Evolutionary conservation across 352 stramenopile genomes (phyloP), one percentile per base, ranked within the genome.

Genomic region (Globisporangium radiosum): DNA sequence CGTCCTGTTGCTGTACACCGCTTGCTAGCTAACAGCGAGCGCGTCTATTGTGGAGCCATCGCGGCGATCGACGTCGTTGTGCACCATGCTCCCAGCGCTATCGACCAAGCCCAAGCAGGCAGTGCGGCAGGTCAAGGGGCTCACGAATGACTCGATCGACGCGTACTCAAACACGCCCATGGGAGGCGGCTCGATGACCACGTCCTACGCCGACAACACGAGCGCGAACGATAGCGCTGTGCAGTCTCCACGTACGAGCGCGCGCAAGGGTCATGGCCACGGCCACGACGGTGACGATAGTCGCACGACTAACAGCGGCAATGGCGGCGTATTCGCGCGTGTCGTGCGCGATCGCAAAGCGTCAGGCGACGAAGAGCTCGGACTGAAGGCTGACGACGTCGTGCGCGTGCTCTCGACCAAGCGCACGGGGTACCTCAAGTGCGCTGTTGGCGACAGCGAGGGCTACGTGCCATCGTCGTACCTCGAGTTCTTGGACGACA

Each of bases 101-200:
- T 90, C 77, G 39, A 86, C 81, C 54, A 88, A 88, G 59, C 82
- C 85, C 47, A 94, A 92, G 72, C 79, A 92, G 69, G 71, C 76
- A n/a, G 71, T 87, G 51, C 81, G 84, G 39, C 85, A 94, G 58
- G 72, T 94, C 39, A 75, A 89, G 56, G 79, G 83, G 6, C 76
- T 94, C 61, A 85, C 78, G 49, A 83, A 94, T 73, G 85, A 92
- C 71, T 90, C 82, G 45, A 94, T 94, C 69, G 85, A 94, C 61
- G 77, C 82, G 54, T 94, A 94, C 57, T 76, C 82, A 36, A 88
- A 90, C 55, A 84, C 72, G 51, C 66, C 77, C 5, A 56, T 78
- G n/a, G 57, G 63, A 37, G 52, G 60, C 3, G 47, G 66, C n/a
- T 44, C 44, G 33, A 52, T 57, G 15, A 64, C 56, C 13, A 64